phyloP scores from a whole-genome alignment of 1,139 yeast genomes.

The Lodderomyces beijingensis region DNA sequence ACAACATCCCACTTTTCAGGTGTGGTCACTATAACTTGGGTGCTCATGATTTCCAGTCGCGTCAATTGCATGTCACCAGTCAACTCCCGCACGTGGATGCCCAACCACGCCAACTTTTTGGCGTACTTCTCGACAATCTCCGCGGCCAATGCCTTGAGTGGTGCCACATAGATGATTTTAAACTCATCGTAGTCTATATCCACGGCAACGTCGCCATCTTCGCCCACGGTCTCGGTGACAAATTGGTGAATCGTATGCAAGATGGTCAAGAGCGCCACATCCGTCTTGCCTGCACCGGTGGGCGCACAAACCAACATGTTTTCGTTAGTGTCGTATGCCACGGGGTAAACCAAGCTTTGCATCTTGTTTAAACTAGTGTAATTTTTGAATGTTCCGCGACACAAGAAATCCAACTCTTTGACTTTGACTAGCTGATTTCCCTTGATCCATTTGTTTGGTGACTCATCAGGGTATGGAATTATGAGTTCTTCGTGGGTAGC shows the following conservation, averaged over 20 bases:
- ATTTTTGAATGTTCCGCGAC: constrained; percentile 79
- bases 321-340: constrained; percentile 89
- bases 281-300: constrained; percentile 99
- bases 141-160: constrained; percentile 93
- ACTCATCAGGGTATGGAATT: constrained; percentile 65
- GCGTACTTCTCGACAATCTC: constrained; percentile 92
- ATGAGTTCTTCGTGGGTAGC: constrained; percentile 76
- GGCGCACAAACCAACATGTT: constrained; percentile 98
- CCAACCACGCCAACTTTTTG: constrained; percentile 75
- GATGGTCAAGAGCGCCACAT: constrained; percentile 85
- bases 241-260: constrained; percentile 76
- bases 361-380: constrained; percentile 78
- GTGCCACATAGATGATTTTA: constrained; percentile 92
- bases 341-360: constrained; percentile 89
- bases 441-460: constrained; percentile 41
- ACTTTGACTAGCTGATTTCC: constrained; percentile 57
- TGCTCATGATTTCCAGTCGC: constrained; percentile 71
- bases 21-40: constrained; percentile 92
- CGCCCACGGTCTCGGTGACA: constrained; percentile 42
- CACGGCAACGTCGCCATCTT: constrained; percentile 42
- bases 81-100: constrained; percentile 79
- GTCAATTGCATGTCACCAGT: constrained; percentile 98
- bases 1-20: constrained; percentile 99
- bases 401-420: constrained; percentile 64
- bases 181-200: constrained; percentile 77